A percentile compares a stretch with the other conserved stretches of the same genome.
These are phyloP conservation scores for Penicillium verrucosum DNA, from an alignment of 2,329 filamentous ascomycete genomes.

Conservation along the genomic window DNA sequence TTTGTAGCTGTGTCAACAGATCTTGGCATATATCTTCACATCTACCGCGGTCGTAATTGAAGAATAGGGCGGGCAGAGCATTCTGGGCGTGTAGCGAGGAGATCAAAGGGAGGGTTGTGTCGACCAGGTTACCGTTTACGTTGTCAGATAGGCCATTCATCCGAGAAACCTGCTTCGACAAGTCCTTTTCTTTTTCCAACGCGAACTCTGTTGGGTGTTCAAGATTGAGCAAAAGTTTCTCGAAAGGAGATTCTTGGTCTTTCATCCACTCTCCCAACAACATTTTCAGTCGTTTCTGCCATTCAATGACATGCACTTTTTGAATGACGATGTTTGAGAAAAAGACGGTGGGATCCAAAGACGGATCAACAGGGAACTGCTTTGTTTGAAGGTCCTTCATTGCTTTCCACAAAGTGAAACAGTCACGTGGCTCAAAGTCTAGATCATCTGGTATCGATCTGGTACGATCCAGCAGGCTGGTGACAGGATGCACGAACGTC, in stretches of 20 bases:
- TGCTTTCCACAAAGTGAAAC: conserved; percentile 61
- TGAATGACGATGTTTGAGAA: conserved; percentile 52
- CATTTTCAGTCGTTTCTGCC: conserved; percentile 61
- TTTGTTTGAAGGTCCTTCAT: conserved; percentile 59
- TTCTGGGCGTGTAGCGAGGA: conserved; percentile 55
- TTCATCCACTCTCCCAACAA: conserved; percentile 60
- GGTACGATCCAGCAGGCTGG: conserved; percentile 58
- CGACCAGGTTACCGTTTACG: conserved; percentile 30
- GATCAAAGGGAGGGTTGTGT: conserved; percentile 50
- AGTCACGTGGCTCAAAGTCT: conserved; percentile 68
- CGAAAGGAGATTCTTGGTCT: conserved; percentile 52
- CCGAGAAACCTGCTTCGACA: background rate
- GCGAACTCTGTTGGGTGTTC: background rate
- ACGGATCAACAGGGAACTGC: conserved; percentile 46
- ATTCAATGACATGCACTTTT: conserved; percentile 64
- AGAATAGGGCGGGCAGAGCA: conserved; percentile 70
- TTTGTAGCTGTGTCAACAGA: conserved; percentile 53
- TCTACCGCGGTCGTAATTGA: conserved; percentile 67
- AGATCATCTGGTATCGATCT: conserved; percentile 66
- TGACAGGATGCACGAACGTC: conserved; percentile 63
- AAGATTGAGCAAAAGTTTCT: conserved; percentile 51
- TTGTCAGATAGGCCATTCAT: background rate
- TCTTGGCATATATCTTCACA: conserved; percentile 60
- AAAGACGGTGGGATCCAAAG: conserved; percentile 28
- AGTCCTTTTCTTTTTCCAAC: background rate